Evolutionary conservation across 225 moss, liverwort and hornwort species (phyloP), one percentile per base, ranked within the genome.

Genomic region (Neckera pumila): DNA sequence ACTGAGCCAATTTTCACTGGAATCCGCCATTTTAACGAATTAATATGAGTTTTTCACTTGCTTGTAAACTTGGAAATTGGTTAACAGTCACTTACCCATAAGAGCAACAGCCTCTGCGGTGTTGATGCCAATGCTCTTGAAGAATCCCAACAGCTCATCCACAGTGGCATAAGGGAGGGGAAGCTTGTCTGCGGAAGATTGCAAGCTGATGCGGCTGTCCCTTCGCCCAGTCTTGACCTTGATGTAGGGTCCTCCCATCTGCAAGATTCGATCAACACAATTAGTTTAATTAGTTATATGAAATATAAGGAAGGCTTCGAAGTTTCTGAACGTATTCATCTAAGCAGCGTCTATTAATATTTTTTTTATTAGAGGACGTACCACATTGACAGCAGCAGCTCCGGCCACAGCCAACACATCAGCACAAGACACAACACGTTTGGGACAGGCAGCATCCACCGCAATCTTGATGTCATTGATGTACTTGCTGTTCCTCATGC

Each of bases 241-340:
- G 76, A 95, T 93, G 42, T 86, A 67, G 21, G 94, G 94, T 85
- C 94, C 95, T 88, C 94, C 94, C 85, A 95, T 87, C 95, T 95
- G 91, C 61, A 69, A 58, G n/a, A n/a, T n/a, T 90, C 28, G 86
- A 64, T 67, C 26, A 14, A 43, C 83, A n/a, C 27, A 79, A 65
- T 53, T 31, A 51, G 45, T 20, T 78, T n/a, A 36, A 64, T 28
- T 73, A 26, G 27, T 42, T 47, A 14, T 2, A 57, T 57, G 45
- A 47, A 45, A 17, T 17, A 16, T 13, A 40, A 31, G 40, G 59
- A 64, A 64, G 75, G 60, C 8, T 62, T 49, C 43, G 63, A 56
- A 43, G n/a, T 72, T 23, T 72, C 27, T 71, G 14, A 83, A 73
- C 10, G 45, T 23, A 22, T 25, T 36, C 58, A 36, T 58, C 23